phyloP scores from a whole-genome alignment of 1,284 basidiomycete species.

The Fistulina hepatica region DNA sequence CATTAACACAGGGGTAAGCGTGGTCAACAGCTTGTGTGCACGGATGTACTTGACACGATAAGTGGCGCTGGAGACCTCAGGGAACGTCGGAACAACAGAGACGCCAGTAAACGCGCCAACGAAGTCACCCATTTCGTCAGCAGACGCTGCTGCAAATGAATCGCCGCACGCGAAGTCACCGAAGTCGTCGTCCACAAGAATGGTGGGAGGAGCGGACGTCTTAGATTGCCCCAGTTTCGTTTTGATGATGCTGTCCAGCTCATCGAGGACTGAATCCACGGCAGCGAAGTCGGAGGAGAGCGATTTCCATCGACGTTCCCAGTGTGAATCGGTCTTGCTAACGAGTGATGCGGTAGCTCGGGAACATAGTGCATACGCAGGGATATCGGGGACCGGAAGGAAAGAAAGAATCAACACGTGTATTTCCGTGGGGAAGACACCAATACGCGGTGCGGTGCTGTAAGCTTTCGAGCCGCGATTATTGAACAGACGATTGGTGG shows the following conservation, averaged over 20 bases:
- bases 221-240: conserved; percentile 28
- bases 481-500: conserved; percentile 13
- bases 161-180: conserved; percentile 66
- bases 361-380: conserved; percentile 59
- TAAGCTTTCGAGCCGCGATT: conserved; percentile 20
- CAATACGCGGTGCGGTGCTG: conserved; percentile 42
- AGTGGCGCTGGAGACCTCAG: conserved; percentile 16
- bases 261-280: conserved; percentile 44
- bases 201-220: conserved; percentile 40
- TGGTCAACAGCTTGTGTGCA: conserved; percentile 53
- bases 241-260: conserved; percentile 39
- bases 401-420: conserved; percentile 63
- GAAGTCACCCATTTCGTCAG: conserved; percentile 47
- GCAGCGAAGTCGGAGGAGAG: conserved; percentile 41
- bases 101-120: conserved; percentile 30
- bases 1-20: conserved; percentile 42
- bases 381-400: conserved; percentile 70
- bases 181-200: conserved; percentile 75
- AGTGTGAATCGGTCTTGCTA: conserved; percentile 58
- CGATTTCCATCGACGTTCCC: conserved; percentile 60
- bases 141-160: conserved; percentile 27
- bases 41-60: conserved; percentile 45
- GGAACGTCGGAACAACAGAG: conserved; percentile 14
- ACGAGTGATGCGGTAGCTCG: conserved; percentile 51
- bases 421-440: conserved; percentile 67